phyloP scores from a whole-genome alignment of 2,329 filamentous ascomycete genomes.

The Fusarium solani-melongenae region DNA sequence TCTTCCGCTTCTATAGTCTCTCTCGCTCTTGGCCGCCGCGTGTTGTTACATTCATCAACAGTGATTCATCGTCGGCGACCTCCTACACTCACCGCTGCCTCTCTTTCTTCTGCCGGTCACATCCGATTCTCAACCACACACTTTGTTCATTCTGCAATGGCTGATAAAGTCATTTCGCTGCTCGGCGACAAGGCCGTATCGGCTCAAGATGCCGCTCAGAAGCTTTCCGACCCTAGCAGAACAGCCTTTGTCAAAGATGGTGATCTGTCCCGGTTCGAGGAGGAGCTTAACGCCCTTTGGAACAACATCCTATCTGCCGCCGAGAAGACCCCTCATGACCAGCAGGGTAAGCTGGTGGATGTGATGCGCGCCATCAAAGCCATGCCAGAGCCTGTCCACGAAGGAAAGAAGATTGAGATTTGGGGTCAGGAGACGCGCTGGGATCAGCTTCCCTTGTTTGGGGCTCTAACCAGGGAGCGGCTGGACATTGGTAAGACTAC shows the following conservation, averaged over 20 bases:
- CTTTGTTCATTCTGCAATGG: conserved; percentile 15
- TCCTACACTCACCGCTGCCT: background rate
- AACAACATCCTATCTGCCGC: conserved; percentile 25
- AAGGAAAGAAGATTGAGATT: conserved; percentile 23
- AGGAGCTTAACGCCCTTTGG: conserved; percentile 27
- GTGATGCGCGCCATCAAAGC: conserved; percentile 31
- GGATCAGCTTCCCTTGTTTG: conserved; percentile 34
- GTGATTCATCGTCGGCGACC: background rate
- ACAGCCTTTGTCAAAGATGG: conserved; percentile 18
- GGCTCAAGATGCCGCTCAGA: conserved; percentile 19
- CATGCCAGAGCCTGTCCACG: conserved; percentile 15
- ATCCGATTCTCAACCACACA: background rate
- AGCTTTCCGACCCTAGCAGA: conserved; percentile 13
- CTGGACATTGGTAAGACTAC: conserved; percentile 25
- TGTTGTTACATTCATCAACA: background rate
- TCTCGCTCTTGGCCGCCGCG: conserved; percentile 1
- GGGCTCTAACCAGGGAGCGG: conserved; percentile 20
- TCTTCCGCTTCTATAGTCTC: background rate
- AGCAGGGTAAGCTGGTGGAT: conserved; percentile 37
- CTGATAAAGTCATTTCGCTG: conserved; percentile 4
- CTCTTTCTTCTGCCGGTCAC: background rate
- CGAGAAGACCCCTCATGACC: conserved; percentile 32
- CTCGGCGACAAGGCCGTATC: conserved; percentile 16
- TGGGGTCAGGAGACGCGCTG: conserved; percentile 31
- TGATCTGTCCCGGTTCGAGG: conserved; percentile 19